Evolutionary conservation across 257 asterid genomes (phyloP).

Genomic region (Thymus mandschuricus): DNA sequence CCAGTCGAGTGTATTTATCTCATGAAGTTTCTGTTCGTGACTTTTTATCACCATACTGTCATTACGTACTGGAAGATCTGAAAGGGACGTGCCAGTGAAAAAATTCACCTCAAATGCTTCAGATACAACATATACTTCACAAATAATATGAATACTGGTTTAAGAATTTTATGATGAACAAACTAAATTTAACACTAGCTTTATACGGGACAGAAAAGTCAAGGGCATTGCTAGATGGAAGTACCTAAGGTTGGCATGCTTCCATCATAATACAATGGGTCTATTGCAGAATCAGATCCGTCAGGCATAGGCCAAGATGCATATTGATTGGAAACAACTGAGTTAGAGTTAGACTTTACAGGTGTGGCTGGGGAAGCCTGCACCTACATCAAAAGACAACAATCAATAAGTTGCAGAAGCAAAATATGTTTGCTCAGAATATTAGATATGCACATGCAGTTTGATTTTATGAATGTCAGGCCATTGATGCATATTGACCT

Average conservation of each 20-base stretch:
- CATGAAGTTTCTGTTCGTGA: constrained; percentile 79
- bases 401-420: constrained; percentile 30
- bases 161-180: constrained; percentile 15
- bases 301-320: constrained; percentile 48
- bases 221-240: constrained; percentile 21
- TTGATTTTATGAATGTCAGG: neutral
- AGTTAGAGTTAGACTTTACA: constrained; percentile 42
- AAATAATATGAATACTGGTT: neutral
- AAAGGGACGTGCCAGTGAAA: constrained; percentile 28
- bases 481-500: constrained; percentile 6
- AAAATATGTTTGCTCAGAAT: neutral
- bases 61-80: constrained; percentile 56
- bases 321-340: constrained; percentile 41
- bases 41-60: constrained; percentile 47
- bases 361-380: constrained; percentile 80
- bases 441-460: constrained; percentile 7
- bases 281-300: constrained; percentile 49
- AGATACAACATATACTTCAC: constrained; percentile 22
- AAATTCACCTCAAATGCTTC: constrained; percentile 16
- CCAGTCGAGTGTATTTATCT: constrained; percentile 96
- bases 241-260: constrained; percentile 46
- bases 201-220: constrained; percentile 15
- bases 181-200: neutral
- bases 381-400: constrained; percentile 41
- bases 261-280: constrained; percentile 36